Conservation (phyloP, 106 monocot species). For the Apostasia shenzhenica region DNA sequence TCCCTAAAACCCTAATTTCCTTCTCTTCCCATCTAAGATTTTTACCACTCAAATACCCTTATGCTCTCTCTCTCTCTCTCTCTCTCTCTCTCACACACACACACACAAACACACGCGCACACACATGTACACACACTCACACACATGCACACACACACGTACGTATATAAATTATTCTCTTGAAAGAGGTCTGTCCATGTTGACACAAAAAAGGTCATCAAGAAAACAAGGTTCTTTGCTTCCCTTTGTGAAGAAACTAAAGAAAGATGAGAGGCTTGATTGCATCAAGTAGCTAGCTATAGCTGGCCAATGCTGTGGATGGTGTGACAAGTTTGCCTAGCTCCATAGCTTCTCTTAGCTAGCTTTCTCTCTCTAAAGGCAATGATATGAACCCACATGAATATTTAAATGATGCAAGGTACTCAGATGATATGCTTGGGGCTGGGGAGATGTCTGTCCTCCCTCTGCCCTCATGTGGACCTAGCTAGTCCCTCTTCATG, state of each 20-base stretch:
- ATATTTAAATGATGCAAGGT: conserved; percentile 1
- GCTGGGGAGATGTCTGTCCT: conserved; percentile 7
- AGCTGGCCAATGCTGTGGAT: conserved; percentile 11
- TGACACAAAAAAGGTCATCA: too few species aligned
- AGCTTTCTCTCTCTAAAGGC: neutral
- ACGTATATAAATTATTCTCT: too few species aligned
- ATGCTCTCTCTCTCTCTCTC: neutral
- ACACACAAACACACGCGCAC: neutral
- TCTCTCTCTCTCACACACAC: neutral
- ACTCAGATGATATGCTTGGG: neutral
- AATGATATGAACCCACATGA: conserved; percentile 7
- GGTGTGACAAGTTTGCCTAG: conserved; percentile 1
- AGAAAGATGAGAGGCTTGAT: neutral
- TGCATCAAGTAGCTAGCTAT: conserved; percentile 2
- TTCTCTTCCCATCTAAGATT: too few species aligned
- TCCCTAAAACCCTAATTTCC: too few species aligned
- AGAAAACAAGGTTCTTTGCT: neutral
- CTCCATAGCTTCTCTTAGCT: neutral
- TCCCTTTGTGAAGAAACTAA: neutral
- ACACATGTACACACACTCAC: neutral
- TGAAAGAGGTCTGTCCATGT: too few species aligned
- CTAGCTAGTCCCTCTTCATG: neutral
- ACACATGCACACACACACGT: too few species aligned
- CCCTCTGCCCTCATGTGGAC: conserved; percentile 1
- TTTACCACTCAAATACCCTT: too few species aligned